Conservation (phyloP, 2,329 filamentous ascomycete genomes). For the Pyricularia grisea region DNA sequence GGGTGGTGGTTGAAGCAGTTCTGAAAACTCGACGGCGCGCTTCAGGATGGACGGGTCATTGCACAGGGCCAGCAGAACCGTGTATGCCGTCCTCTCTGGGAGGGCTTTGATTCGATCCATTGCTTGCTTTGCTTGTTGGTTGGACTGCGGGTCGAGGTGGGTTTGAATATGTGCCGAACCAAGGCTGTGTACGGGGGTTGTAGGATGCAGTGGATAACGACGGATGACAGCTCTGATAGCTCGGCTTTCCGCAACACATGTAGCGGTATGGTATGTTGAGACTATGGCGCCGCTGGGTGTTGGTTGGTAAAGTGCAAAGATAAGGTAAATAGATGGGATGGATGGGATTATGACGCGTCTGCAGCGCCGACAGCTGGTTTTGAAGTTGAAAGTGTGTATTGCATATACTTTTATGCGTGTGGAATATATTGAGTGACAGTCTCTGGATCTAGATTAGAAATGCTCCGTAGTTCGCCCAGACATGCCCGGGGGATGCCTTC, state of each 20-base stretch:
- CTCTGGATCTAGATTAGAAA: neutral
- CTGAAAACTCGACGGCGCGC: neutral
- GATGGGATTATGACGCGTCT: neutral
- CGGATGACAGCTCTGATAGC: neutral
- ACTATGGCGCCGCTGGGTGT: too few species aligned
- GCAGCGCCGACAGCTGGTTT: neutral
- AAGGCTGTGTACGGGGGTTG: neutral
- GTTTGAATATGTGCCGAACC: neutral
- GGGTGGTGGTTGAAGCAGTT: neutral
- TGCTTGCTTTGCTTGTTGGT: neutral
- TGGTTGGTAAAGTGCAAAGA: too few species aligned
- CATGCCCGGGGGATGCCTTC: neutral
- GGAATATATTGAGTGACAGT: too few species aligned
- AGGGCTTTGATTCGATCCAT: conserved; percentile 3
- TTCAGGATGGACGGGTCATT: conserved; percentile 1
- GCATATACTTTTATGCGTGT: too few species aligned
- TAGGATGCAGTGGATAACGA: neutral
- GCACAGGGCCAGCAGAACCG: conserved; percentile 1
- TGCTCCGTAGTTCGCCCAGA: neutral
- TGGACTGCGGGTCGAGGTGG: neutral
- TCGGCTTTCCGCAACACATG: neutral
- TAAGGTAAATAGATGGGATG: too few species aligned
- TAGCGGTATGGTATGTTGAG: too few species aligned
- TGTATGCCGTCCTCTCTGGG: neutral
- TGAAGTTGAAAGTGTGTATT: neutral